Base-by-base conservation (phyloP, 1,284 basidiomycete species). In the Singerocomus rubriflavus region DNA sequence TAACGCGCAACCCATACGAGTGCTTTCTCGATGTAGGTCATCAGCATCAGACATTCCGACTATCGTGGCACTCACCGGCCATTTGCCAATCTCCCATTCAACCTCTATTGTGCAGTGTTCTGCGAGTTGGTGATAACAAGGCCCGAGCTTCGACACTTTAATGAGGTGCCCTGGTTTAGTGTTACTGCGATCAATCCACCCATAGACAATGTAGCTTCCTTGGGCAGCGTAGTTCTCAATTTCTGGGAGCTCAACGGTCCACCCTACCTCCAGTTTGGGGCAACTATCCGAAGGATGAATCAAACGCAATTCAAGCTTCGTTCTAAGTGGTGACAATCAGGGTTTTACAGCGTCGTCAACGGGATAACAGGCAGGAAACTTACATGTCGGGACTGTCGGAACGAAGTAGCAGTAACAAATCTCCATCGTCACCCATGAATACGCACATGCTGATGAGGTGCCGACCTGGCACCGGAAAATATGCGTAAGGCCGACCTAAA, bases 1-100 rank as follows among this genome's bases (percentile, higher is more conserved):
- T 44, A 8, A 49, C 34, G 31, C 54, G 50, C 30, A 56, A 33
- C 10, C 46, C 54, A 13, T 56, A 56, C 12, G 54, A 53, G 27
- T 46, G 44, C 50, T 57, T 40, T n/a, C 5, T 14, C 25, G 27
- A 16, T 14, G 14, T 25, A 21, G 34, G 13, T 42, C 41, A 6
- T 9, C 12, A 13, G 6, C n/a, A 11, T 8, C 30, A 5, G 13
- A 25, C 25, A 21, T 21, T 1, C 32, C n/a, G 14, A 42, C 16
- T 5, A 30, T 13, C 13, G 26, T 7, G 10, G 26, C 5, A 42
- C 53, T 45, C 21, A 54, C 53, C 8, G n/a, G 16, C 38, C 47
- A 33, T 35, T 31, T 46, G 13, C 17, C 42, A 26, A 12, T 8
- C 10, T 44, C 34, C 41, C 47, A 51, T 29, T 42, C 29, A 26